These are phyloP conservation scores for Globisporangium spiculum DNA, from an alignment of 352 stramenopile species.

Conservation along the genomic window DNA sequence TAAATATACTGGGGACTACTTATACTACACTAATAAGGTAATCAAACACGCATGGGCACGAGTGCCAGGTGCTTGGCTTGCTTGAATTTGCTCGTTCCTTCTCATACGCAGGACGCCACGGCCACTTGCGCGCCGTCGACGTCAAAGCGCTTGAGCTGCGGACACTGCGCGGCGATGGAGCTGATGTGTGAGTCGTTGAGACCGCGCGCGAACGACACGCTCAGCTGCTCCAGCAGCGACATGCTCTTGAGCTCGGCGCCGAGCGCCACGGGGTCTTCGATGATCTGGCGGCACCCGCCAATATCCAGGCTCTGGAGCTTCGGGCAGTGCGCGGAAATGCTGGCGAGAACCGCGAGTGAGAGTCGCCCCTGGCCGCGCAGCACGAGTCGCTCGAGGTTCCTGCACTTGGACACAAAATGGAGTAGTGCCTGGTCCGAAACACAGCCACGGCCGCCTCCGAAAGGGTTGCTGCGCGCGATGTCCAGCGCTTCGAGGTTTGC, in stretches of 20 bases:
- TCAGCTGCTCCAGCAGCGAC: slow-evolving; percentile 44
- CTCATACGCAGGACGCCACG: slow-evolving; percentile 20
- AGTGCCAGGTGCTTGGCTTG: background rate
- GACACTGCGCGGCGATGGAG: slow-evolving; percentile 55
- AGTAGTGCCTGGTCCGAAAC: slow-evolving; percentile 46
- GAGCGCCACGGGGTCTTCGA: slow-evolving; percentile 45
- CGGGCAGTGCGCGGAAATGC: slow-evolving; percentile 36
- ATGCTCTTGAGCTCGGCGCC: slow-evolving; percentile 42
- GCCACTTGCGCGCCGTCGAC: slow-evolving; percentile 39
- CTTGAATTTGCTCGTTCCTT: background rate
- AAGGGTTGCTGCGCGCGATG: slow-evolving; percentile 65
- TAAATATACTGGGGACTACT: background rate
- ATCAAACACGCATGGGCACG: background rate
- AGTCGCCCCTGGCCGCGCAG: slow-evolving; percentile 55
- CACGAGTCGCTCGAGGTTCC: slow-evolving; percentile 34
- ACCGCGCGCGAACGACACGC: slow-evolving; percentile 50
- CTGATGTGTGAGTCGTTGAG: slow-evolving; percentile 44
- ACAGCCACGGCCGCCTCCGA: slow-evolving; percentile 47
- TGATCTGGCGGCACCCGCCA: slow-evolving; percentile 53
- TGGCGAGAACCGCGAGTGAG: slow-evolving; percentile 33
- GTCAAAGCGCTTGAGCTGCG: slow-evolving; percentile 52
- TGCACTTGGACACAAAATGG: slow-evolving; percentile 43
- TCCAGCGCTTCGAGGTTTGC: slow-evolving; percentile 38
- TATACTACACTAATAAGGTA: background rate
- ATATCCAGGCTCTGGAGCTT: slow-evolving; percentile 53